These are phyloP conservation scores for Gaultheria prostrata DNA, from an alignment of 148 eudicot genomes.

Conservation along the genomic window DNA sequence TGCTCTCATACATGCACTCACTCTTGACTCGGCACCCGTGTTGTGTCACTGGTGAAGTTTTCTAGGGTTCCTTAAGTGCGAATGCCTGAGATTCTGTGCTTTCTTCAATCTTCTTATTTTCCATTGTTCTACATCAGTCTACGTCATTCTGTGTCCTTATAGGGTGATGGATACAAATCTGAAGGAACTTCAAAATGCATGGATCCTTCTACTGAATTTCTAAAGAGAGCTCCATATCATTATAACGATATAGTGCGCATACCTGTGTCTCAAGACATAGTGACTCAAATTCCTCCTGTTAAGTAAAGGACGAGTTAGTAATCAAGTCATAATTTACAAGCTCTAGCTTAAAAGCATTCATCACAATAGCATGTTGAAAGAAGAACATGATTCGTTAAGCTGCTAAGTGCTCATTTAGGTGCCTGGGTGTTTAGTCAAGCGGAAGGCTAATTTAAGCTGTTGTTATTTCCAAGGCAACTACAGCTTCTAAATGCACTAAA, in stretches of 20 bases:
- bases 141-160: background rate
- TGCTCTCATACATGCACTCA: background rate
- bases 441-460: slow-evolving; percentile 1
- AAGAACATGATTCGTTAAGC: background rate
- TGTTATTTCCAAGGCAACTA: background rate
- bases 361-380: background rate
- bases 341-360: background rate
- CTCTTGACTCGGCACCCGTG: background rate
- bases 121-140: background rate
- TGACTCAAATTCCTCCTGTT: slow-evolving; percentile 61
- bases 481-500: background rate
- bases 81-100: background rate
- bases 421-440: background rate
- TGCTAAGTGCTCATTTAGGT: slow-evolving; percentile 1
- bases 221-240: background rate
- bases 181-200: background rate
- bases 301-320: slow-evolving; percentile 12
- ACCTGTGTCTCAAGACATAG: slow-evolving; percentile 64
- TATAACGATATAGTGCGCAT: slow-evolving; percentile 16
- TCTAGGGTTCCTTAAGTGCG: background rate
- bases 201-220: background rate
- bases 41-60: background rate
- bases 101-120: background rate
- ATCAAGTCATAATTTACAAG: background rate
- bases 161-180: background rate